A percentile compares a stretch with the other conserved stretches of the same genome.
phyloP scores from a whole-genome alignment of 345 rosid genomes.

The Euphorbia lathyris region DNA sequence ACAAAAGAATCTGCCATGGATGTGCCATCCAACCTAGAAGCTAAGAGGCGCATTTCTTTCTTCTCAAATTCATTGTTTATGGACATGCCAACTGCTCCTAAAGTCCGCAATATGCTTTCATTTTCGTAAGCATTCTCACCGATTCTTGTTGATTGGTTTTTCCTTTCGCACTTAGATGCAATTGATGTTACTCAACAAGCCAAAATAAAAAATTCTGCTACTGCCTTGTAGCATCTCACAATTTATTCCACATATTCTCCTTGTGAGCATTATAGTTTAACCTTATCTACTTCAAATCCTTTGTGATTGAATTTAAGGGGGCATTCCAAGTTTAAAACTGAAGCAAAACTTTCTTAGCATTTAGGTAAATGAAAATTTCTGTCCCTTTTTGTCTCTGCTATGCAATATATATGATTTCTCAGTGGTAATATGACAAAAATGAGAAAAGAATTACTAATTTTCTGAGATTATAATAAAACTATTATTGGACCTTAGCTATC shows the following conservation, averaged over 20 bases:
- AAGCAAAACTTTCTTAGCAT: background rate
- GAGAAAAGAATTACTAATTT: background rate
- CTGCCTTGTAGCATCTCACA: background rate
- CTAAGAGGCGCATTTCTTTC: conserved; percentile 94
- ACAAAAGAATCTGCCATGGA: conserved; percentile 99
- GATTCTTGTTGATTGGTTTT: background rate
- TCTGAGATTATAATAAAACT: too few species aligned
- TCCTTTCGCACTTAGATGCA: background rate
- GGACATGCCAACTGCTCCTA: conserved; percentile 96
- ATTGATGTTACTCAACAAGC: background rate
- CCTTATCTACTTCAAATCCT: too few species aligned
- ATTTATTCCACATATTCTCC: background rate
- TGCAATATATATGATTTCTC: background rate
- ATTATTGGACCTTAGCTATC: too few species aligned
- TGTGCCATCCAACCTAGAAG: conserved; percentile 98
- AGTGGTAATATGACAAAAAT: background rate
- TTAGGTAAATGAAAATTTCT: background rate
- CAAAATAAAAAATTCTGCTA: background rate
- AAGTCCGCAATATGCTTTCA: conserved; percentile 99
- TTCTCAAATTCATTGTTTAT: conserved; percentile 97
- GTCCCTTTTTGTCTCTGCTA: background rate
- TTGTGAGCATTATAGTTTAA: background rate
- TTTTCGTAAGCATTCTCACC: conserved; percentile 76
- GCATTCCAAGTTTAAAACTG: background rate
- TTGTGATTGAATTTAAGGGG: background rate